A percentile compares a stretch with the other conserved stretches of the same genome.
Evolutionary conservation across 2,329 filamentous ascomycete genomes (phyloP).

Genomic region (Aspergillus pseudoterreus): DNA sequence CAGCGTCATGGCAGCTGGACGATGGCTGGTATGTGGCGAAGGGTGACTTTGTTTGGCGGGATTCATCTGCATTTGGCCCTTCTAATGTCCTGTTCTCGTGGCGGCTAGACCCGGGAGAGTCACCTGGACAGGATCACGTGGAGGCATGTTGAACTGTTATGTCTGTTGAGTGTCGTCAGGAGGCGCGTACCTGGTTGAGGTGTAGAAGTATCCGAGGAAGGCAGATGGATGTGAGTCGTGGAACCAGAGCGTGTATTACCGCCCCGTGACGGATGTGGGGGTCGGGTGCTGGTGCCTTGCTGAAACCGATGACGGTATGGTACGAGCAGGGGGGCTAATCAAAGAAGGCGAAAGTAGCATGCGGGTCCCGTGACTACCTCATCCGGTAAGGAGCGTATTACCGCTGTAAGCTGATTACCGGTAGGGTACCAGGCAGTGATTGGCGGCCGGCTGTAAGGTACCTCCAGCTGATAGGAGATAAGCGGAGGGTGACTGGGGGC

Average conservation of each 20-base stretch:
- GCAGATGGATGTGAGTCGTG: neutral
- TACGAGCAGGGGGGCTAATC: too few relatives aligned
- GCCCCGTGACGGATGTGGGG: neutral
- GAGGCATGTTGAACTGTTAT: too few relatives aligned
- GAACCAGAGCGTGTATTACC: neutral
- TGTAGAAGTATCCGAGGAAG: too few relatives aligned
- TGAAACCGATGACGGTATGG: too few relatives aligned
- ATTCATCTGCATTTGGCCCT: neutral
- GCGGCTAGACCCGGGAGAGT: constrained; percentile 1
- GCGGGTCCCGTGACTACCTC: too few relatives aligned
- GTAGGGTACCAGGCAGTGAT: neutral
- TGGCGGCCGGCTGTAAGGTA: neutral
- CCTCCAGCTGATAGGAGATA: constrained; percentile 12
- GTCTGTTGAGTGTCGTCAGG: constrained; percentile 1
- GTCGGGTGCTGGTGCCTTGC: too few relatives aligned
- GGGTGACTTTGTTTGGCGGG: neutral
- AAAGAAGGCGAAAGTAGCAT: too few relatives aligned
- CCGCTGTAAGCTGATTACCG: neutral
- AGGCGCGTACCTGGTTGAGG: neutral
- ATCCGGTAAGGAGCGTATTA: too few relatives aligned
- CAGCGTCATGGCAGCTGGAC: neutral
- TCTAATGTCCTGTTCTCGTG: neutral
- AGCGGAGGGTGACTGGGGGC: constrained; percentile 16
- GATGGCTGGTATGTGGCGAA: neutral
- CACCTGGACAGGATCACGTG: too few relatives aligned